Base-by-base conservation (phyloP, 2,329 filamentous ascomycete genomes). In the Plectosphaerella cucumerina region DNA sequence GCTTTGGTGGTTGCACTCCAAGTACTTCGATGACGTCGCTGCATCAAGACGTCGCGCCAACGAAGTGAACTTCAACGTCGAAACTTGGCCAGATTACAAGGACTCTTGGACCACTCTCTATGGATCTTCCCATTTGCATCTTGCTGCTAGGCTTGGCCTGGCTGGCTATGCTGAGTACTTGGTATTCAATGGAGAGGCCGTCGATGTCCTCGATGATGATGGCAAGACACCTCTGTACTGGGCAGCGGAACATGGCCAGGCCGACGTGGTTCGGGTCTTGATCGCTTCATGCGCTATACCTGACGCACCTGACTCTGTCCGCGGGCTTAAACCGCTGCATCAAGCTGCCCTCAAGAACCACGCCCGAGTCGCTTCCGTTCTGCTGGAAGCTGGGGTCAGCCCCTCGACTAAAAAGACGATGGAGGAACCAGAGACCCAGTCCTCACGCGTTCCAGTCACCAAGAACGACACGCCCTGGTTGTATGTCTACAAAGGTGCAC, bases 381-480 rank as follows among this genome's bases (percentile, higher is more conserved):
- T 73, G 3, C 52, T 74, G 5, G 53, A 62, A 10, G 67, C 68
- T 21, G 71, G 70, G 10, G 66, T 69, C 8, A 41, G 37, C 17
- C 12, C 37, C 17, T 17, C 17, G 37, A 41, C 37, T 6, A 18
- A n/a, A 18, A 41, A 41, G 17, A 18, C 37, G 9, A 41, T 10
- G 17, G 37, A 41, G 17, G 17, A 41, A 6, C 37, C 37, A 8
- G 37, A n/a, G 17, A n/a, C n/a, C n/a, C n/a, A n/a, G n/a, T n/a
- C n/a, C n/a, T n/a, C n/a, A n/a, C n/a, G n/a, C n/a, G 17, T 15
- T 41, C 37, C 31, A 34, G 31, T 8, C 8, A 34, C 31, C 8
- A 34, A 34, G 14, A 14, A 14, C 14, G 31, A 34, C 31, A 34
- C 31, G 8, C 31, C 31, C 8, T 34, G 31, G 31, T 8, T 34